phyloP scores from a whole-genome alignment of 768 basidiomycete genomes.

The Podaxis sp. region DNA sequence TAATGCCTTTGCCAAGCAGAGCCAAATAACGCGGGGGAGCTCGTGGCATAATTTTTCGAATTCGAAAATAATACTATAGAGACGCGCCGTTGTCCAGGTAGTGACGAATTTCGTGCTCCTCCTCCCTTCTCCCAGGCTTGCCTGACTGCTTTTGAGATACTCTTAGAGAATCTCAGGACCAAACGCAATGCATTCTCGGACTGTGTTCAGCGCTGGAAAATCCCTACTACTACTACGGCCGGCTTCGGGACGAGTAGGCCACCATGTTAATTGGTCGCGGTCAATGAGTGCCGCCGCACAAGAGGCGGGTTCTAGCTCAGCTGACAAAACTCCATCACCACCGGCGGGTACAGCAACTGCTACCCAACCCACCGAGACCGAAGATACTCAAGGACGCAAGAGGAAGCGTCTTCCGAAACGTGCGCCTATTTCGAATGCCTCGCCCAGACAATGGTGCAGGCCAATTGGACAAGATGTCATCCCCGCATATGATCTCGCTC shows the following conservation, averaged over 20 bases:
- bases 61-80: neutral
- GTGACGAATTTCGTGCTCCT: neutral
- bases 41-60: neutral
- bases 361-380: neutral
- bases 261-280: neutral
- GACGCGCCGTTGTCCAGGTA: neutral
- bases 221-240: neutral
- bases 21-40: slow-evolving; percentile 10
- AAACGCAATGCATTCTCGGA: neutral
- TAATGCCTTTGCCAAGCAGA: slow-evolving; percentile 10
- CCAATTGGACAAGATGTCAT: slow-evolving; percentile 62
- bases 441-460: slow-evolving; percentile 61
- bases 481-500: slow-evolving; percentile 83
- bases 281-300: neutral
- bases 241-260: slow-evolving; percentile 4
- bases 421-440: slow-evolving; percentile 48
- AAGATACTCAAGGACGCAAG: slow-evolving; percentile 29
- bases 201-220: neutral
- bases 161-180: neutral
- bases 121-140: neutral
- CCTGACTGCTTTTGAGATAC: neutral
- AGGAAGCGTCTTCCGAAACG: slow-evolving; percentile 31
- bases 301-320: neutral
- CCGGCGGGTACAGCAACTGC: neutral
- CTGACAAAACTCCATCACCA: neutral